Conservation (phyloP, 73 alveolate species). For the Paraurostyla sp. region DNA sequence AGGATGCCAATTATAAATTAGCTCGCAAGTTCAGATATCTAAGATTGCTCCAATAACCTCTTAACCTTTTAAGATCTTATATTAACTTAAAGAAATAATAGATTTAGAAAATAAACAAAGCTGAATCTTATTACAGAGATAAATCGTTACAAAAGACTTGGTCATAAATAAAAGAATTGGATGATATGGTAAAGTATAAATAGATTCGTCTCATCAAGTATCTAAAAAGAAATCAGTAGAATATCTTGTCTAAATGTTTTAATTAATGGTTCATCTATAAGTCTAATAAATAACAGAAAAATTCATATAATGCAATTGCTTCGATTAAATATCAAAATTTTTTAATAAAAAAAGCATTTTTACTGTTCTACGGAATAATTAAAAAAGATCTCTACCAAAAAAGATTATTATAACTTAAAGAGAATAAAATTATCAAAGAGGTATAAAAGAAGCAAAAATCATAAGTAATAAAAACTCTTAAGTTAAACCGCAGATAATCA, state of each 20-base stretch:
- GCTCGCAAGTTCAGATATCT: slow-evolving; percentile 23
- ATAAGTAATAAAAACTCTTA: too few species aligned
- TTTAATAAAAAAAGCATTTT: neutral
- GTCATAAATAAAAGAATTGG: neutral
- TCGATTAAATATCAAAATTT: neutral
- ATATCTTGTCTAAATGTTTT: neutral
- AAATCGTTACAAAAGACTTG: neutral
- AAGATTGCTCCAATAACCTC: neutral
- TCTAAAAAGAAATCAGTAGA: neutral
- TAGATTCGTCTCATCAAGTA: neutral
- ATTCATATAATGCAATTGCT: neutral
- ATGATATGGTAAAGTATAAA: neutral
- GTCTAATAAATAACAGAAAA: neutral
- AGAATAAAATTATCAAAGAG: neutral
- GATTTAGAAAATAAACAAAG: neutral
- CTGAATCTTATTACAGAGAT: neutral
- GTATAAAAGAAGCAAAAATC: neutral
- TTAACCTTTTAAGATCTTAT: neutral
- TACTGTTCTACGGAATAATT: neutral
- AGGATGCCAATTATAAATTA: neutral
- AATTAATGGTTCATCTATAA: neutral
- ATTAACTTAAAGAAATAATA: neutral
- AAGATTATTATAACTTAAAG: neutral
- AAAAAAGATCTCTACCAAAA: neutral
- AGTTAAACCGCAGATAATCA: too few species aligned